These are phyloP conservation scores for Kodamaea fungicola DNA, from an alignment of 1,139 yeast species.

Conservation along the genomic window DNA sequence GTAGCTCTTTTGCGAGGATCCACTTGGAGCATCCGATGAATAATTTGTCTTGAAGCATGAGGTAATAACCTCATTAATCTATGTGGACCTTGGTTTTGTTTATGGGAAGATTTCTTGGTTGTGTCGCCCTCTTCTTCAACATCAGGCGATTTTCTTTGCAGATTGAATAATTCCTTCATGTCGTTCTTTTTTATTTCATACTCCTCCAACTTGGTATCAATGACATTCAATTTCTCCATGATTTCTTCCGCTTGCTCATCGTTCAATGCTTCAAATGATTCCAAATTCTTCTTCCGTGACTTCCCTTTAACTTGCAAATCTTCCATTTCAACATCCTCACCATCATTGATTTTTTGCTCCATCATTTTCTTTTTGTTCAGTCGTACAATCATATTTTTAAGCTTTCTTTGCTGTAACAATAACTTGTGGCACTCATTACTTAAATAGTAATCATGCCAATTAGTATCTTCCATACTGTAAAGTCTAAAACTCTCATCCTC, in stretches of 20 bases:
- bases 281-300: slow-evolving; percentile 10
- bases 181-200: slow-evolving; percentile 36
- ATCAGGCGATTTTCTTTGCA: slow-evolving; percentile 12
- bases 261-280: slow-evolving; percentile 26
- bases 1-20: slow-evolving; percentile 69
- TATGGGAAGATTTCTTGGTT: slow-evolving; percentile 32
- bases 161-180: slow-evolving; percentile 31
- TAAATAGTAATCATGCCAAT: slow-evolving; percentile 50
- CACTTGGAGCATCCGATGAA: slow-evolving; percentile 68
- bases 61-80: slow-evolving; percentile 84
- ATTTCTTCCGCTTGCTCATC: slow-evolving; percentile 35
- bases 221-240: slow-evolving; percentile 30
- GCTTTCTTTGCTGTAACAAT: slow-evolving; percentile 42
- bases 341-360: slow-evolving; percentile 11
- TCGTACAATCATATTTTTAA: slow-evolving; percentile 40
- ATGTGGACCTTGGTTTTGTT: slow-evolving; percentile 75
- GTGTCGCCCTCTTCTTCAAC: slow-evolving; percentile 11
- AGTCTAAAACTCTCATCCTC: slow-evolving; percentile 76
- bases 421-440: slow-evolving; percentile 49
- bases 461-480: slow-evolving; percentile 54
- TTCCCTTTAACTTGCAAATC: slow-evolving; percentile 1
- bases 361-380: slow-evolving; percentile 42
- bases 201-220: slow-evolving; percentile 37
- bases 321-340: slow-evolving; percentile 5
- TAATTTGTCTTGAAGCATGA: slow-evolving; percentile 75